A percentile compares a stretch with the other conserved stretches of the same genome.
Conservation (phyloP, 192 early-diverging fungal species). For the Glomus cerebriforme region DNA sequence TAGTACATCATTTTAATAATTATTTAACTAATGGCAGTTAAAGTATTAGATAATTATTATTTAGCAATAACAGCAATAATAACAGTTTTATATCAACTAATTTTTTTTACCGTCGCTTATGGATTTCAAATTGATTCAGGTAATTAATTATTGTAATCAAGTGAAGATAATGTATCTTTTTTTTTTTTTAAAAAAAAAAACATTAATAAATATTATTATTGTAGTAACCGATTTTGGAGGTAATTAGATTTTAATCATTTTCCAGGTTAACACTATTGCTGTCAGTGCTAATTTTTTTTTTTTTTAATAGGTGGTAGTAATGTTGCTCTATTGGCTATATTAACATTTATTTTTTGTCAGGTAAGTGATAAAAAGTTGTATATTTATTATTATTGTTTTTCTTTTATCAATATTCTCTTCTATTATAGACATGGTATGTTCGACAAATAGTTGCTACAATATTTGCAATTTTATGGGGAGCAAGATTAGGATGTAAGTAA, state of each 20-base stretch:
- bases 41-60: constrained; percentile 31
- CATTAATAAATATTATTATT: neutral
- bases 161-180: too few relatives aligned
- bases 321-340: constrained; percentile 22
- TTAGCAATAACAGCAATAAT: constrained; percentile 31
- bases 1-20: too few relatives aligned
- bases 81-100: constrained; percentile 29
- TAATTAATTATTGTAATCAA: too few relatives aligned
- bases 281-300: neutral
- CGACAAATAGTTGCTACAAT: constrained; percentile 27
- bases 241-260: neutral
- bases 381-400: neutral
- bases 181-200: too few relatives aligned
- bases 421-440: constrained; percentile 20
- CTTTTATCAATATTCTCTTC: neutral
- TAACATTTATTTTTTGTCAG: constrained; percentile 20
- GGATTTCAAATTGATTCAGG: constrained; percentile 27
- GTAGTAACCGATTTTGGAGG: constrained; percentile 34
- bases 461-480: constrained; percentile 20
- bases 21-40: constrained; percentile 1
- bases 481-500: constrained; percentile 18
- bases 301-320: constrained; percentile 25
- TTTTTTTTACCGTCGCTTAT: constrained; percentile 18
- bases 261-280: neutral
- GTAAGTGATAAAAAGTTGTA: neutral